phyloP scores from a whole-genome alignment of 2,329 filamentous ascomycete species.

The Tolypocladium amazonense region DNA sequence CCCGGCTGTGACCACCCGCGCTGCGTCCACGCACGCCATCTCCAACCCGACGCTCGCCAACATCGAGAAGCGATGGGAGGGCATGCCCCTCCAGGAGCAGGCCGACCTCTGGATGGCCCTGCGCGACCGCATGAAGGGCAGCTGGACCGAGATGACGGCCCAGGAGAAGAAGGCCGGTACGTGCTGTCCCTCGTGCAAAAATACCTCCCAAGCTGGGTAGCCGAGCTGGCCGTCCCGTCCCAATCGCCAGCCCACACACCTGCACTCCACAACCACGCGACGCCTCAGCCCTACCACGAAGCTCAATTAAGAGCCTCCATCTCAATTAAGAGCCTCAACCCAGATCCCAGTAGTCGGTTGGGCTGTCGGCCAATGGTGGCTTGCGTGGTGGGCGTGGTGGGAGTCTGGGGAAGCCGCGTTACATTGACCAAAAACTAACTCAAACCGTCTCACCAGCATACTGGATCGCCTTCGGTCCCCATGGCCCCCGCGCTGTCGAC shows the following conservation, averaged over 20 bases:
- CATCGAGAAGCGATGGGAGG: conserved; percentile 99
- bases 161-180: conserved; percentile 99
- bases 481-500: conserved; percentile 76
- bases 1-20: conserved; percentile 35
- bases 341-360: not conserved
- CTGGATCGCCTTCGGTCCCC: conserved; percentile 96
- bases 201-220: conserved; percentile 19
- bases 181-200: conserved; percentile 25
- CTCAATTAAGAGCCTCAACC: conserved; percentile 3
- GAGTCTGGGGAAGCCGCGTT: not conserved
- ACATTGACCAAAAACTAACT: conserved; percentile 21
- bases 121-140: conserved; percentile 96
- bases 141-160: conserved; percentile 89
- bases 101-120: conserved; percentile 98
- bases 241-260: conserved; percentile 5
- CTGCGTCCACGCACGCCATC: conserved; percentile 76
- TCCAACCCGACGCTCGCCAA: conserved; percentile 95
- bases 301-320: conserved; percentile 2
- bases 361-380: not conserved
- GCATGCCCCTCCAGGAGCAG: conserved; percentile 96
- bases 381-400: conserved; percentile 1
- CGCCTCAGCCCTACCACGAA: conserved; percentile 10
- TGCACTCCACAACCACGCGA: conserved; percentile 2
- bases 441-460: conserved; percentile 58
- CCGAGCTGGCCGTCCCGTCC: conserved; percentile 10